Conservation (phyloP, 371 early-diverging fungal species). For the Funneliformis caledonium region DNA sequence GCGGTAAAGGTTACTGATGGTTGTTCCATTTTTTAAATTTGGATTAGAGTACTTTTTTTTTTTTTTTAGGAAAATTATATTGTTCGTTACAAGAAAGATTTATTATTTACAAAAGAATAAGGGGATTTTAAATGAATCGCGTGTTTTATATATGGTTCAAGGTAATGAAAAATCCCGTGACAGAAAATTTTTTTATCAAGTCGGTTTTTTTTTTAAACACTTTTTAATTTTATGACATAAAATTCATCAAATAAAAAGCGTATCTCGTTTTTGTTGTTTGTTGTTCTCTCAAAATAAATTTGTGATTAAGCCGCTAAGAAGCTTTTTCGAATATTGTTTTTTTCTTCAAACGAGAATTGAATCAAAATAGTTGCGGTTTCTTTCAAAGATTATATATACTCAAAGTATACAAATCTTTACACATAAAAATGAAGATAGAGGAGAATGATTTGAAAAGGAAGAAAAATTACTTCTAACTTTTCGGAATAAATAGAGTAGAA, state of each 20-base stretch:
- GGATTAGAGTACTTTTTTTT: no score
- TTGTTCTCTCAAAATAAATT: not conserved
- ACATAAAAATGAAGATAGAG: no score
- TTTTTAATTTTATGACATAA: no score
- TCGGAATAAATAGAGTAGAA: no score
- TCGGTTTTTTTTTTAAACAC: not conserved
- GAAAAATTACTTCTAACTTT: no score
- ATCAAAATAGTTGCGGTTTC: not conserved
- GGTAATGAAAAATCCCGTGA: no score
- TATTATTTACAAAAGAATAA: not conserved
- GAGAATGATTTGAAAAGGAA: no score
- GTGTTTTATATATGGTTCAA: no score
- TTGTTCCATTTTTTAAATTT: constrained; percentile 30
- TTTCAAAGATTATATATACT: not conserved
- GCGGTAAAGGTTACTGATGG: constrained; percentile 15
- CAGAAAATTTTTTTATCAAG: no score
- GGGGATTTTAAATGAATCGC: not conserved
- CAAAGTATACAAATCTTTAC: not conserved
- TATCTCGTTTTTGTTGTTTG: constrained; percentile 20
- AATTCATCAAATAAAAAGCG: not conserved
- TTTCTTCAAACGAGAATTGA: constrained; percentile 1
- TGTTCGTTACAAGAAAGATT: not conserved
- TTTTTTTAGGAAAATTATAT: not conserved
- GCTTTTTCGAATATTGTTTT: not conserved
- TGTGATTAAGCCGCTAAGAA: not conserved